Evolutionary conservation across 768 basidiomycete genomes (phyloP).

Genomic region (Hemileccinum impolitum): DNA sequence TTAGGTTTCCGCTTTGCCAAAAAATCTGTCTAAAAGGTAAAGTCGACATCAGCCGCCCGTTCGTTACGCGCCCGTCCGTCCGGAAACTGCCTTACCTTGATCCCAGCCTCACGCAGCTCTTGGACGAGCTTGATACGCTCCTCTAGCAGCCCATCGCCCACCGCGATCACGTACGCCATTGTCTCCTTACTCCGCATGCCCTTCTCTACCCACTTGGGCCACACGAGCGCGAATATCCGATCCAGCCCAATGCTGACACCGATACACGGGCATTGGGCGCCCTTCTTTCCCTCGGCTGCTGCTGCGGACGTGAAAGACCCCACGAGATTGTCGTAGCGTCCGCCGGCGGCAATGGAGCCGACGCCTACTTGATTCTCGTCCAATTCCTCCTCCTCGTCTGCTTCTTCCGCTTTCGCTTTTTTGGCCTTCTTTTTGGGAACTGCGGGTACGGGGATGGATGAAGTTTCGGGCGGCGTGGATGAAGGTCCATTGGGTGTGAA

Average conservation of each 20-base stretch:
- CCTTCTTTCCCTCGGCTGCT: conserved; percentile 69
- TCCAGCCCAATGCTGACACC: conserved; percentile 93
- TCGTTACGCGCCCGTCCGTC: no score
- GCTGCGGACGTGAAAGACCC: conserved; percentile 86
- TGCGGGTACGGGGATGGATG: conserved; percentile 14
- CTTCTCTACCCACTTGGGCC: conserved; percentile 80
- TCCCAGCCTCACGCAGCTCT: conserved; percentile 79
- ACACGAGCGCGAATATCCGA: conserved; percentile 86
- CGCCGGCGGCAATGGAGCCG: conserved; percentile 99
- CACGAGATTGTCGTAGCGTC: conserved; percentile 94
- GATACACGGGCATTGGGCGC: conserved; percentile 74
- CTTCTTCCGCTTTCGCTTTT: conserved; percentile 42
- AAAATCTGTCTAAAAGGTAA: conserved; percentile 73
- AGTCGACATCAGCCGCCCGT: not conserved
- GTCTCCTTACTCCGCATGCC: conserved; percentile 86
- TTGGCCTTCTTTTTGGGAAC: conserved; percentile 38
- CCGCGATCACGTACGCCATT: conserved; percentile 89
- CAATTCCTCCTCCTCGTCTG: conserved; percentile 51
- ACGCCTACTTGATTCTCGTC: conserved; percentile 94
- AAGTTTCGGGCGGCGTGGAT: conserved; percentile 14
- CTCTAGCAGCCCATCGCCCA: conserved; percentile 83
- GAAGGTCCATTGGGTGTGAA: conserved; percentile 55
- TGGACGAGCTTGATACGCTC: conserved; percentile 80
- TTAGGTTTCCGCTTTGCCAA: conserved; percentile 92
- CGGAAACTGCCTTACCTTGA: conserved; percentile 55